Evolutionary conservation across 2,329 filamentous ascomycete species (phyloP), one percentile per base, ranked within the genome.

Genomic region (Xylariaceae sp.): DNA sequence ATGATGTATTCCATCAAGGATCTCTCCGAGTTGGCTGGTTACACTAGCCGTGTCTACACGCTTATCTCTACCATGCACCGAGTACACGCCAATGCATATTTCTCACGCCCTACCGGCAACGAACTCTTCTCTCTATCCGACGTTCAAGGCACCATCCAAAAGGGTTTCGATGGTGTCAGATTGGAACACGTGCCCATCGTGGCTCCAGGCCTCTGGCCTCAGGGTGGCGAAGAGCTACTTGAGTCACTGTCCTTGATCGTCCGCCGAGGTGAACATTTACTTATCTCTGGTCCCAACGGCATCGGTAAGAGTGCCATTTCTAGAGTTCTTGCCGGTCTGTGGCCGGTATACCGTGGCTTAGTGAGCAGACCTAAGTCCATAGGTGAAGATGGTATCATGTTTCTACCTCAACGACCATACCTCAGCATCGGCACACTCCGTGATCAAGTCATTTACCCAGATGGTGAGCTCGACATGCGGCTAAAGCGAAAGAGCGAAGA

Each of bases 1-100:
- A 96, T 99, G 90, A 99, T 99, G 94, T 99, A 99, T 75, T 94
- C 89, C 54, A 95, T 99, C 75, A 99, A 99, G 71, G 95, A 99
- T 64, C 81, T 99, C 33, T 91, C 91, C 1, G 94, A 99, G 67
- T 77, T 99, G 32, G 94, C 94, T 5, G 94, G 94, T 18, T 95
- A 97, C 72, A 99, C 94, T 0, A 96, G 90, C 51, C 85, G 94
- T 40, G 91, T 99, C 11, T 99, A 96, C 72, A 95, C 90, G 11
- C 78, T 99, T 38, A 95, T 99, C 63, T 92, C 90, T 40, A 96
- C 94, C 0, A 80, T 99, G 22, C 94, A 99, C 65, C 85, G 94
- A 31, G 91, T 95, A 1, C 91, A 99, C 63, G 90, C 94, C 44
- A 82, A 90, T 62, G 88, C 91, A 2, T 99, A 99, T 70, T 84